Base-by-base conservation (phyloP, 2,329 filamentous ascomycete species). In the Hymenoscyphus infarciens region DNA sequence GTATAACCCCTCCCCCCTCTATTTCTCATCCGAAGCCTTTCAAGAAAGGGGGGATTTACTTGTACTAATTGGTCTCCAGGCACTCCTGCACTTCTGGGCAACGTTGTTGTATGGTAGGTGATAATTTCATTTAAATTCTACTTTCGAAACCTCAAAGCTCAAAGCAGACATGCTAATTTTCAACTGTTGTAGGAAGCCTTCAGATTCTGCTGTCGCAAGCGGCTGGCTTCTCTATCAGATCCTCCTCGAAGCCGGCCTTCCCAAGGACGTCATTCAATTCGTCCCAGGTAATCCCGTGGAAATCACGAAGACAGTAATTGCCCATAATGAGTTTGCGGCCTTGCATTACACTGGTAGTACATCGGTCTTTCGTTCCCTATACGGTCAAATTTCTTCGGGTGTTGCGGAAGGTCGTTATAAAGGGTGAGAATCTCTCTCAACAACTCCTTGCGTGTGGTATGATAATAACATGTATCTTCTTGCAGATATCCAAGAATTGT, bases 291-390 rank as follows among this genome's bases (percentile, higher is more conserved):
- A 96, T 73, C 90, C 94, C 2, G 90, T 88, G 62, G 86, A 92
- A 76, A 86, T 97, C 64, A 97, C 93, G 63, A 86, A 88, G 74
- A 83, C 83, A 35, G 89, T 91, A 8, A 83, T 97, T 54, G 82
- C 82, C 59, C 91, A 95, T 80, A 86, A 81, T 69, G 82, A 96
- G 63, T 95, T 98, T 71, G 89, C 92, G 6, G 89, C 91, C 16
- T 85, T 98, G 27, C 92, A 97, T 81, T 98, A 93, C 81, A 98
- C 93, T 0, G 94, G 94, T 64, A 95, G 90, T 79, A 97, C 94
- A 0, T 86, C 87, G 57, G 91, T 98, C 31, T 97, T 98, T 87
- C 88, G 92, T 66, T 86, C 87, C 73, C 82, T 98, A 13, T 97
- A 96, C 75, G 91, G 91, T 19, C 86, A 91, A 75, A 97, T 97